Conservation (phyloP, 2,329 filamentous ascomycete species). For the Diaporthe longicolla region DNA sequence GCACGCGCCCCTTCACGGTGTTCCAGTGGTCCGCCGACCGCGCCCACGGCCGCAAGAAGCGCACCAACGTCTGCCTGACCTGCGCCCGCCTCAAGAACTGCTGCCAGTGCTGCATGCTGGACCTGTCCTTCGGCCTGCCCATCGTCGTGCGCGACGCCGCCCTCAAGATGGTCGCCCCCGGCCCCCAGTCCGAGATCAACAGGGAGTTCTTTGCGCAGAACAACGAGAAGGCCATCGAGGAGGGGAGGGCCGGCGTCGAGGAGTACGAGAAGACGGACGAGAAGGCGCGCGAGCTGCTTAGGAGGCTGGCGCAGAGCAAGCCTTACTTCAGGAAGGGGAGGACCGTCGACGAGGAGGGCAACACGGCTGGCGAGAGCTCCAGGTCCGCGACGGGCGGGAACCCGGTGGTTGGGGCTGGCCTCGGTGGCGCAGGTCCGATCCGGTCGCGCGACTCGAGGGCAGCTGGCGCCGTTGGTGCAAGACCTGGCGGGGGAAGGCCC, state of each 20-base stretch:
- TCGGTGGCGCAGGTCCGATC: slow-evolving; percentile 80
- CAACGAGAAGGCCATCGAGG: slow-evolving; percentile 94
- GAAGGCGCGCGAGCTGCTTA: slow-evolving; percentile 90
- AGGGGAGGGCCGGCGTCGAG: slow-evolving; percentile 86
- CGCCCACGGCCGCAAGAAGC: slow-evolving; percentile 87
- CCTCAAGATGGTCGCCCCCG: slow-evolving; percentile 96
- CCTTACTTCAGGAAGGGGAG: slow-evolving; percentile 95
- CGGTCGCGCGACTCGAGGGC: slow-evolving; percentile 78
- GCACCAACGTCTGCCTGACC: slow-evolving; percentile 95
- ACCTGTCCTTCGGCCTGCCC: slow-evolving; percentile 94
- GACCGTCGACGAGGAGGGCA: slow-evolving; percentile 73
- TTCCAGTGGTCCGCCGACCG: slow-evolving; percentile 96
- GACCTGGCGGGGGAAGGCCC: slow-evolving; percentile 54
- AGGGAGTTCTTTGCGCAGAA: slow-evolving; percentile 98
- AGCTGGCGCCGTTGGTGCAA: slow-evolving; percentile 64
- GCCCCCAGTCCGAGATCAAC: slow-evolving; percentile 93
- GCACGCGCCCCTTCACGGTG: slow-evolving; percentile 94
- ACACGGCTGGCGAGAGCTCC: slow-evolving; percentile 55
- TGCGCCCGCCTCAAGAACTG: slow-evolving; percentile 98
- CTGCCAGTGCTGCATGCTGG: slow-evolving; percentile 98
- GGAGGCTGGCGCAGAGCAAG: slow-evolving; percentile 89
- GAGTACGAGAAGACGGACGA: slow-evolving; percentile 98
- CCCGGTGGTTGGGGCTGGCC: slow-evolving; percentile 67
- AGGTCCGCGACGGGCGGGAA: slow-evolving; percentile 60
- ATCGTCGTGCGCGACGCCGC: slow-evolving; percentile 96